A percentile compares a stretch with the other conserved stretches of the same genome.
Conservation (phyloP, 495 filamentous ascomycete genomes). For the Parathielavia hyrcaniae region DNA sequence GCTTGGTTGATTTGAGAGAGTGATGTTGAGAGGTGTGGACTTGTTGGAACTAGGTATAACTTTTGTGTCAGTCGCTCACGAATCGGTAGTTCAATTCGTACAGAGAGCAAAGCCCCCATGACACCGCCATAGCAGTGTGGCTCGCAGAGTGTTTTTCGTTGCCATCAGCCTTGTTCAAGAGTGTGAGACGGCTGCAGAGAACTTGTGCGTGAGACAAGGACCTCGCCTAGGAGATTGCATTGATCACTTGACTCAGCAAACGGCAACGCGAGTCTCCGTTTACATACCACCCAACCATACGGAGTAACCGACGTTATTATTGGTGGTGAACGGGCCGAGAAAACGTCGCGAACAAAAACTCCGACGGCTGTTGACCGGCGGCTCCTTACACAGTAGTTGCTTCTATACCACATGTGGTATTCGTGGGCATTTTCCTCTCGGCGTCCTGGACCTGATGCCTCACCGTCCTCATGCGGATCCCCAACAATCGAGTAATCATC, state of each 20-base stretch:
- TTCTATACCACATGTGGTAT: too few species aligned
- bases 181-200: constrained; percentile 8
- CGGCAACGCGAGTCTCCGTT: too few species aligned
- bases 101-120: too few species aligned
- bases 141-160: not conserved
- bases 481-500: too few species aligned
- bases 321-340: too few species aligned
- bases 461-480: too few species aligned
- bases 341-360: not conserved
- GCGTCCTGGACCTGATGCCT: not conserved
- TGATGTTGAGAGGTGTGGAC: not conserved
- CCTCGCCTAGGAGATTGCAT: constrained; percentile 2
- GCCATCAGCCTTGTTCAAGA: not conserved
- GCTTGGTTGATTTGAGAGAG: not conserved
- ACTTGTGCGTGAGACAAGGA: constrained; percentile 10
- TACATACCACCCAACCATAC: too few species aligned
- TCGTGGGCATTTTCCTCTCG: not conserved
- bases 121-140: not conserved
- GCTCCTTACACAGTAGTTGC: too few species aligned
- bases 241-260: not conserved
- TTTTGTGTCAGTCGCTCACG: too few species aligned
- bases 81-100: too few species aligned
- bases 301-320: too few species aligned
- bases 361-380: constrained; percentile 6
- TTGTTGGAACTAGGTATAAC: too few species aligned